phyloP scores from a whole-genome alignment of 2,329 filamentous ascomycete species.

The Huntiella abstrusa region DNA sequence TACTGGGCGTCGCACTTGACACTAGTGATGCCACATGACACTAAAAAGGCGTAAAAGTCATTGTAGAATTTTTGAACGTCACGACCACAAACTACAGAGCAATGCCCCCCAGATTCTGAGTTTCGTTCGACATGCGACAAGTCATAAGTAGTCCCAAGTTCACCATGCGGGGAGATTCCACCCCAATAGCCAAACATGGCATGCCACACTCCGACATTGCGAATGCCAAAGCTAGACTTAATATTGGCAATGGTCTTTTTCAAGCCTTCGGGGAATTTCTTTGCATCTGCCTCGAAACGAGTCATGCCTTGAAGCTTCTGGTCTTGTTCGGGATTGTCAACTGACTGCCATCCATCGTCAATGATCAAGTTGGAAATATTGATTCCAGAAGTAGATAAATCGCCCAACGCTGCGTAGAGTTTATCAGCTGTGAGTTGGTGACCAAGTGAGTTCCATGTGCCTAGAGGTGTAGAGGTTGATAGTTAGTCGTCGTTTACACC shows the following conservation, averaged over 20 bases:
- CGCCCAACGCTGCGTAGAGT: slow-evolving; percentile 55
- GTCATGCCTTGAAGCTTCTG: slow-evolving; percentile 50
- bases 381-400: slow-evolving; percentile 51
- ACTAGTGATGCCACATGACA: slow-evolving; percentile 53
- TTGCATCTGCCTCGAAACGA: slow-evolving; percentile 68
- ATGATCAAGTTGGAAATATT: slow-evolving; percentile 76
- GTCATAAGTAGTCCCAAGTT: slow-evolving; percentile 60
- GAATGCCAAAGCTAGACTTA: slow-evolving; percentile 51
- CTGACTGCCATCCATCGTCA: slow-evolving; percentile 88
- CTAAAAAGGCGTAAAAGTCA: slow-evolving; percentile 78
- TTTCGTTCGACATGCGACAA: slow-evolving; percentile 36
- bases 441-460: slow-evolving; percentile 86
- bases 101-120: slow-evolving; percentile 38
- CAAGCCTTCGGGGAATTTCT: slow-evolving; percentile 63
- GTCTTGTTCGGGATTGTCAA: slow-evolving; percentile 33
- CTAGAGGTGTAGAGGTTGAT: slow-evolving; percentile 17
- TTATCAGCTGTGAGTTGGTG: slow-evolving; percentile 67
- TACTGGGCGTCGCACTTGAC: slow-evolving; percentile 93
- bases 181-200: slow-evolving; percentile 81
- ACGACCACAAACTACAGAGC: slow-evolving; percentile 54
- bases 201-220: slow-evolving; percentile 88
- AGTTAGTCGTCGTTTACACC: not conserved
- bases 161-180: slow-evolving; percentile 56
- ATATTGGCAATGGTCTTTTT: slow-evolving; percentile 52
- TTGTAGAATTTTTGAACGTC: slow-evolving; percentile 65